Evolutionary conservation across 176 grass and related monocot genomes (phyloP).

Genomic region (Triticum monococcum): DNA sequence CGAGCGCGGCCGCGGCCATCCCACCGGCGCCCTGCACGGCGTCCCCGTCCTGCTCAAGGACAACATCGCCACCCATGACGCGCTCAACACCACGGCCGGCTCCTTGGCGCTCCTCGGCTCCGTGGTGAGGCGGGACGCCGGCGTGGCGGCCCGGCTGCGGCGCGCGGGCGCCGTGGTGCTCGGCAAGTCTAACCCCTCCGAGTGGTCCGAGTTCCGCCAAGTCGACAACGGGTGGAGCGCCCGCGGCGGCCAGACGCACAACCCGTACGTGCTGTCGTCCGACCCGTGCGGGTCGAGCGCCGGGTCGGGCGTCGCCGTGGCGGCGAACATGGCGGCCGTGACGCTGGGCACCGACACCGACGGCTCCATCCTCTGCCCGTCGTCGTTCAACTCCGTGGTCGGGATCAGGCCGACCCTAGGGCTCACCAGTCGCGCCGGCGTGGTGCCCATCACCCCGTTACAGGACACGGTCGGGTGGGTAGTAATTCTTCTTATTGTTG

Average conservation of each 20-base stretch:
- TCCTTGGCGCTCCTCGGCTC: slow-evolving; percentile 67
- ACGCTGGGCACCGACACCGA: slow-evolving; percentile 58
- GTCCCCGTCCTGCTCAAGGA: slow-evolving; percentile 70
- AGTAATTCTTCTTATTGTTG: neutral
- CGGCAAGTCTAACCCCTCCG: slow-evolving; percentile 57
- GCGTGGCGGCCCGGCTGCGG: slow-evolving; percentile 49
- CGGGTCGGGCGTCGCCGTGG: slow-evolving; percentile 50
- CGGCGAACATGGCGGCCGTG: slow-evolving; percentile 53
- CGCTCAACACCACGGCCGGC: slow-evolving; percentile 69
- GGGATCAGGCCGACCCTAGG: slow-evolving; percentile 56
- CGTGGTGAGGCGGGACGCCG: slow-evolving; percentile 43
- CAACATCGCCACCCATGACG: slow-evolving; percentile 45
- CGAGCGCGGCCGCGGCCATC: neutral
- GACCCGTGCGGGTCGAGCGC: slow-evolving; percentile 37
- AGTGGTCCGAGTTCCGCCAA: slow-evolving; percentile 50
- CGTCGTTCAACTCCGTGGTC: slow-evolving; percentile 44
- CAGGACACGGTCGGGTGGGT: slow-evolving; percentile 62
- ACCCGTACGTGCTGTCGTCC: slow-evolving; percentile 39
- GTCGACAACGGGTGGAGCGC: slow-evolving; percentile 44
- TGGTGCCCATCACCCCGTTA: slow-evolving; percentile 39
- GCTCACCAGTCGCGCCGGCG: slow-evolving; percentile 51
- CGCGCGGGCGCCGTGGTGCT: slow-evolving; percentile 50
- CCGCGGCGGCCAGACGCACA: slow-evolving; percentile 46
- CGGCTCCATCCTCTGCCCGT: slow-evolving; percentile 56
- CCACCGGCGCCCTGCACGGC: slow-evolving; percentile 30